phyloP scores from a whole-genome alignment of 1,139 yeast species.

The Kodamaea derodonti region DNA sequence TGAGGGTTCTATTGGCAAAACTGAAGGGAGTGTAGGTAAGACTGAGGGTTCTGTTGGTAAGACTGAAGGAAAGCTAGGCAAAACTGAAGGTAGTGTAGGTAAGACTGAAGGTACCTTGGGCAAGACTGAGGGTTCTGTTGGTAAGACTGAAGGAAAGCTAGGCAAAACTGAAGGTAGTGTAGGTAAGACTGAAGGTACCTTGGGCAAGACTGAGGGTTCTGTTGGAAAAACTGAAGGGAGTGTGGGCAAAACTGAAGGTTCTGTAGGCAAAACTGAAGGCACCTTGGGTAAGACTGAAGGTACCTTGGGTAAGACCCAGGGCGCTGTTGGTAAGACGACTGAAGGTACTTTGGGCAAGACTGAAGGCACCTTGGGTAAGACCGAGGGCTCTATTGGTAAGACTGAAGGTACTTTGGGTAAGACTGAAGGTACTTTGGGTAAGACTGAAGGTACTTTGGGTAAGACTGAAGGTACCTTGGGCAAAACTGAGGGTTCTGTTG shows the following conservation, averaged over 20 bases:
- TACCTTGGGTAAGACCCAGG: neutral
- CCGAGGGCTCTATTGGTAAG: conserved; percentile 10
- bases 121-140: neutral
- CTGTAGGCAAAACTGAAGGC: neutral
- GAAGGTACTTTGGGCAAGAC: conserved; percentile 1
- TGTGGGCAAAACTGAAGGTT: neutral
- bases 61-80: conserved; percentile 1
- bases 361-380: conserved; percentile 1
- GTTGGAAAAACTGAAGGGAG: neutral
- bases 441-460: neutral
- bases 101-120: conserved; percentile 1
- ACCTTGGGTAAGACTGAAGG: conserved; percentile 1
- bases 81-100: neutral
- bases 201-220: neutral
- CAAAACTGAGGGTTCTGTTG: conserved; percentile 5
- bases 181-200: conserved; percentile 1
- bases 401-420: conserved; percentile 16
- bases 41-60: conserved; percentile 5
- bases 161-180: neutral
- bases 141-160: neutral
- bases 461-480: conserved; percentile 12
- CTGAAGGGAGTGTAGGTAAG: conserved; percentile 1
- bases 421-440: conserved; percentile 1
- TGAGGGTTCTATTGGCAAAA: neutral
- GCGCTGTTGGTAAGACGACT: neutral